Conservation (phyloP, 805 yeast species). For the Pichia ethanolica region DNA sequence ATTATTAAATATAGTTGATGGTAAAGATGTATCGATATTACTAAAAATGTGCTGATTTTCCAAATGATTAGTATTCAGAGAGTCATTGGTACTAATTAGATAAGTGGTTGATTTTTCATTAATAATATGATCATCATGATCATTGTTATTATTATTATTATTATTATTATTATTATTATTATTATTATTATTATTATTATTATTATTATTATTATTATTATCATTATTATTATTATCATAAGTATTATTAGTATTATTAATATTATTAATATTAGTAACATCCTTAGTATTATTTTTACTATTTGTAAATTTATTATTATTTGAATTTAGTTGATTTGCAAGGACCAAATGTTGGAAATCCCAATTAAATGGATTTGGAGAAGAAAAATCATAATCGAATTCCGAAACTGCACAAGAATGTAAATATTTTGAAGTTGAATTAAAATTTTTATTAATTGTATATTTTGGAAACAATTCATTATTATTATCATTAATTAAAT, state of each 20-base stretch:
- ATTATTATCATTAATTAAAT: background rate
- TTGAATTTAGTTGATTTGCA: slow-evolving; percentile 1
- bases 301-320: background rate
- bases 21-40: too few species aligned
- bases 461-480: background rate
- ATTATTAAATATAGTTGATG: too few species aligned
- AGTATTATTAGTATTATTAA: background rate
- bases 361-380: slow-evolving; percentile 26
- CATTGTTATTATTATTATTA: background rate
- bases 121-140: background rate
- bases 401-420: slow-evolving; percentile 27
- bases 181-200: background rate
- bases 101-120: too few species aligned
- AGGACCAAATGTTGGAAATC: slow-evolving; percentile 18
- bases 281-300: background rate
- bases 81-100: too few species aligned
- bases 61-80: too few species aligned
- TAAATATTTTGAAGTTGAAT: slow-evolving; percentile 1
- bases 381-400: slow-evolving; percentile 24
- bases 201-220: background rate
- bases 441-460: background rate
- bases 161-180: background rate
- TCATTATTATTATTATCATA: background rate
- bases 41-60: too few species aligned
- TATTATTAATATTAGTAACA: background rate